Base-by-base conservation (phyloP, 208 protist genomes). In the Strigomonas culicis region DNA sequence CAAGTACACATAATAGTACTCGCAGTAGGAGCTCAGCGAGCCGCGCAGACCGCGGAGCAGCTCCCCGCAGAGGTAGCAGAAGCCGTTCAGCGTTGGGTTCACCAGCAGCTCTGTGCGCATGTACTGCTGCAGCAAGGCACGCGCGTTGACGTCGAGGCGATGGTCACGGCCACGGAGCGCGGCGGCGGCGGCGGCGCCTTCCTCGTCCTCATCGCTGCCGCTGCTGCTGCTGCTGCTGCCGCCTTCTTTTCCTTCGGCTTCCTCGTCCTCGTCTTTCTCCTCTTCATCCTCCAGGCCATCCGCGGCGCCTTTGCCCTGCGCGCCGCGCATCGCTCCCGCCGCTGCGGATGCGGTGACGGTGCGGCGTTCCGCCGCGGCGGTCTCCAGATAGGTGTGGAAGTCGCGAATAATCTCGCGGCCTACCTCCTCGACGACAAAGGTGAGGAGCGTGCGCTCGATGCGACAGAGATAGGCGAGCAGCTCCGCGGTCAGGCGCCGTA, bases 11-110 rank as follows among this genome's bases (percentile, higher is more conserved):
- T 91, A 88, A 58, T 77, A 75, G 52, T 66, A 70, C 64, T 94
- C 90, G 68, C 92, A 85, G n/a, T 73, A 81, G 28, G 90, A 84
- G 76, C 70, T 92, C 11, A 96, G 65, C 10, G 87, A 72, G 25
- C 90, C 90, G 39, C 82, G 85, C 65, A 96, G 79, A 43, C 90
- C 90, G 10, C 90, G 85, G 43, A 92, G 74, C 4, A 96, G 70
- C 58, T 96, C 90, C 8, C 75, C 82, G 3, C 52, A 68, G 28
- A 92, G 82, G 53, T 82, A 84, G 25, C 50, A 66, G 11, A 96
- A 60, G 15, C 86, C 82, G 56, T 93, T 85, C 28, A 85, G 73
- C 6, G 92, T 73, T 0, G 84, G 86, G 58, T 91, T 74, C 19
- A 72, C 31, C 4, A 60, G 64, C 27, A 92, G 66, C 17, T 70